These are phyloP conservation scores for Brassica nigra DNA, from an alignment of 345 rosid genomes.

Conservation along the genomic window DNA sequence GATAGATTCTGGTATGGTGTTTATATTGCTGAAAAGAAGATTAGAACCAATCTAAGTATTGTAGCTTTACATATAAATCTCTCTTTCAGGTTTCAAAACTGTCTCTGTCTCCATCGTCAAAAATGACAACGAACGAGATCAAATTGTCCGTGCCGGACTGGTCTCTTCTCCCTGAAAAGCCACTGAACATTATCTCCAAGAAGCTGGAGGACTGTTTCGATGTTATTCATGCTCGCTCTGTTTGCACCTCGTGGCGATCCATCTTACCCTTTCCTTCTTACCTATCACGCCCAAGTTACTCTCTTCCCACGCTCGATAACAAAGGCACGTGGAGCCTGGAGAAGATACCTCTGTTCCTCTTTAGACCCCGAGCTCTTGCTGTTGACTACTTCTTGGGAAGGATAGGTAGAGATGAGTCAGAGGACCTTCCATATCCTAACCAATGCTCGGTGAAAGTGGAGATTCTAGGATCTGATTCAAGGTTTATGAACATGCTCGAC, in stretches of 20 bases:
- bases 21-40: no score
- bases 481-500: not conserved
- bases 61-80: no score
- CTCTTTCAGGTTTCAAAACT: not conserved
- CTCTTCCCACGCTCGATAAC: not conserved
- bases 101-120: not conserved
- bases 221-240: constrained; percentile 17
- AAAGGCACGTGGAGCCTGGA: not conserved
- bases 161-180: constrained; percentile 18
- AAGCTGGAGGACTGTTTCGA: not conserved
- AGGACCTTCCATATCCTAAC: not conserved
- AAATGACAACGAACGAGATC: no score
- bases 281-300: not conserved
- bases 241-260: constrained; percentile 19
- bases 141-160: not conserved
- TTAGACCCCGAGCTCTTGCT: not conserved
- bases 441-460: constrained; percentile 22
- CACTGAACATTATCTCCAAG: not conserved
- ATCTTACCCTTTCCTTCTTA: not conserved
- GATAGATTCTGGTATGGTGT: no score
- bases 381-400: not conserved
- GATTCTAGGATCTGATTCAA: not conserved
- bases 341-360: constrained; percentile 15
- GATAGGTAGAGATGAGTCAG: not conserved
- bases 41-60: no score